Evolutionary conservation across 495 filamentous ascomycete species (phyloP).

Genomic region (Hyphodiscus hymeniophilus): DNA sequence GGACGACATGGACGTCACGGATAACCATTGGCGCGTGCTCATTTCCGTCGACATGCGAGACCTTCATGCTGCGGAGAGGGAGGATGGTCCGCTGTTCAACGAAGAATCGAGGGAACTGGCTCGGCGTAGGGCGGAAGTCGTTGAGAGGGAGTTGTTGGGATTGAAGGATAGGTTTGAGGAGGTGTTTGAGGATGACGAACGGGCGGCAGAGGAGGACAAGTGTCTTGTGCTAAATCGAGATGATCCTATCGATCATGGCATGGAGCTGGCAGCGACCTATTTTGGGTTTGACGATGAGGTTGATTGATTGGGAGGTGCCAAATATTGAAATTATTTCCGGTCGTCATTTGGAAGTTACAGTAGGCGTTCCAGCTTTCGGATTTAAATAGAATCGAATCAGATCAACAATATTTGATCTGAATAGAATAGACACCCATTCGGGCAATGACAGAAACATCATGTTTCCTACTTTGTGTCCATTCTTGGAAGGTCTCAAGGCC

Average conservation of each 20-base stretch:
- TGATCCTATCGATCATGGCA: background rate
- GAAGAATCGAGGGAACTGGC: background rate
- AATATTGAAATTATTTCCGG: too few species aligned
- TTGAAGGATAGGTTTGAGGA: constrained; percentile 15
- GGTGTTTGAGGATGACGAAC: constrained; percentile 8
- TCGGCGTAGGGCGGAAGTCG: background rate
- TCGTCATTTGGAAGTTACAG: too few species aligned
- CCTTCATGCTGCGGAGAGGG: background rate
- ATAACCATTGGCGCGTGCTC: background rate
- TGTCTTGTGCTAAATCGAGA: constrained; percentile 4
- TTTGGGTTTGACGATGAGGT: background rate
- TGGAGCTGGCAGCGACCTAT: background rate
- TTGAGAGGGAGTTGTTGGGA: constrained; percentile 6
- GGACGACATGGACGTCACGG: background rate
- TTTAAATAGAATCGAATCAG: too few species aligned
- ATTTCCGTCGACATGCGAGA: constrained; percentile 2
- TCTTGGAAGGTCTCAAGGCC: too few species aligned
- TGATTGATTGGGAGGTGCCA: background rate
- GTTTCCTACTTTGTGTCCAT: too few species aligned
- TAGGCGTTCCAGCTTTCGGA: too few species aligned
- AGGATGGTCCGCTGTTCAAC: background rate
- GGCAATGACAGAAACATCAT: too few species aligned
- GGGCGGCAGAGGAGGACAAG: background rate
- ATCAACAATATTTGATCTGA: too few species aligned
- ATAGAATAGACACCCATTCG: too few species aligned